Conservation (phyloP, 768 basidiomycete species). For the Hemileccinum impolitum region DNA sequence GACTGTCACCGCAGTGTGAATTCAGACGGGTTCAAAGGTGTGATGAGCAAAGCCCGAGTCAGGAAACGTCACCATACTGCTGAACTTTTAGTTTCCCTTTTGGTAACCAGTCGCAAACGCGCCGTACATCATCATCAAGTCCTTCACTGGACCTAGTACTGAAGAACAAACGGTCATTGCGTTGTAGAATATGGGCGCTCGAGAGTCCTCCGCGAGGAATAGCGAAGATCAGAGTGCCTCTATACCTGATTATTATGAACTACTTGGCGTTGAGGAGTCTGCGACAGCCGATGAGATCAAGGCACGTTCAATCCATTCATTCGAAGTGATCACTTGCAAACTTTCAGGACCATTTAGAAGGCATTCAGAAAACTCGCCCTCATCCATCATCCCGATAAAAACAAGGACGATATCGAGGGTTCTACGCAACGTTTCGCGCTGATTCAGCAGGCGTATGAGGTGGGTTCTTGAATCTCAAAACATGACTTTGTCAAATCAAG, state of each 20-base stretch:
- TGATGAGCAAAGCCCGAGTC: too few relatives aligned
- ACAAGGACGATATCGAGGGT: slow-evolving; percentile 75
- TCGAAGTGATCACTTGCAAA: neutral
- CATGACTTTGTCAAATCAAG: neutral
- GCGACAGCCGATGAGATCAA: slow-evolving; percentile 89
- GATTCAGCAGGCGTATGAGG: slow-evolving; percentile 96
- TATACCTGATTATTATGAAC: slow-evolving; percentile 71
- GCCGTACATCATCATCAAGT: too few relatives aligned
- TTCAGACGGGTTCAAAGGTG: too few relatives aligned
- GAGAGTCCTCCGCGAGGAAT: slow-evolving; percentile 52
- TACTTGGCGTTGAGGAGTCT: slow-evolving; percentile 76
- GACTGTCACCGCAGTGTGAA: neutral
- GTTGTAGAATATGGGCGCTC: slow-evolving; percentile 55
- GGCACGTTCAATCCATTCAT: slow-evolving; percentile 39
- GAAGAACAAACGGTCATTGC: neutral
- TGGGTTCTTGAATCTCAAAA: slow-evolving; percentile 27
- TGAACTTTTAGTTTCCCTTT: slow-evolving; percentile 8
- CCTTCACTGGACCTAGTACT: neutral
- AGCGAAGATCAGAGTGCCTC: slow-evolving; percentile 23
- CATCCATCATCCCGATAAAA: slow-evolving; percentile 87
- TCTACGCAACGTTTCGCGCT: slow-evolving; percentile 84
- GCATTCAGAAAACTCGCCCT: slow-evolving; percentile 85
- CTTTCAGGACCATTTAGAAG: slow-evolving; percentile 42
- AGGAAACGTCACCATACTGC: too few relatives aligned
- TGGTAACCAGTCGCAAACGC: slow-evolving; percentile 4